Base-by-base conservation (phyloP, 148 eudicot genomes). In the Vaccinium macrocarpon region DNA sequence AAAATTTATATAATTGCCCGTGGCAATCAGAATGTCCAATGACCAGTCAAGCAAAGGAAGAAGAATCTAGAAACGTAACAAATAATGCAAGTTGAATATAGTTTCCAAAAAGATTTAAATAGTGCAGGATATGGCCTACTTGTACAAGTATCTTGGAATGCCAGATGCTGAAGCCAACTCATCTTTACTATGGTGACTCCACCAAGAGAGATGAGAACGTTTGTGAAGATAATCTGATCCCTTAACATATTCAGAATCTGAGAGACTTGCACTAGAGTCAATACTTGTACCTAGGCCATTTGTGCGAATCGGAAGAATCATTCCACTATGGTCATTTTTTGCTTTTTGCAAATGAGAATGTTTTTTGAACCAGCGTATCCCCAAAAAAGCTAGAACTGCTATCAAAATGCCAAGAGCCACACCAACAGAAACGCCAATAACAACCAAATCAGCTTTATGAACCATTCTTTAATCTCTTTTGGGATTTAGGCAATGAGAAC, bases 131-230 rank as follows among this genome's bases (percentile, higher is more conserved):
- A 50, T 55, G 64, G 87, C 98, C 79, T 95, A 97, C 99, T 92
- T 97, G 94, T 94, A 92, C 73, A 78, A 86, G 92, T 97, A 95
- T 87, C 90, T 92, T 76, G 93, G 94, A 59, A 97, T 87, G 82
- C 98, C 98, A 70, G 98, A 94, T 59, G 89, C 90, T 77, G 98
- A 88, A 85, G 90, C 77, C 29, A 90, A 81, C 79, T 81, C 91
- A 84, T 94, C 95, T 87, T 93, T 97, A 74, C 70, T 83, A 57
- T 87, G 92, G 83, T 84, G 88, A 84, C 74, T 93, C 95, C 92
- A 90, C 96, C 98, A 93, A 32, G 89, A 79, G 32, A 83, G 82
- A 53, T 87, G 88, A 80, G 89, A 82, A 87, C 81, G 90, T 81
- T 86, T 91, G 83, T 84, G 77, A 68, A 86, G 64, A 83, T 87